Evolutionary conservation across 805 yeast species (phyloP).

Genomic region (Hanseniaspora guilliermondii): DNA sequence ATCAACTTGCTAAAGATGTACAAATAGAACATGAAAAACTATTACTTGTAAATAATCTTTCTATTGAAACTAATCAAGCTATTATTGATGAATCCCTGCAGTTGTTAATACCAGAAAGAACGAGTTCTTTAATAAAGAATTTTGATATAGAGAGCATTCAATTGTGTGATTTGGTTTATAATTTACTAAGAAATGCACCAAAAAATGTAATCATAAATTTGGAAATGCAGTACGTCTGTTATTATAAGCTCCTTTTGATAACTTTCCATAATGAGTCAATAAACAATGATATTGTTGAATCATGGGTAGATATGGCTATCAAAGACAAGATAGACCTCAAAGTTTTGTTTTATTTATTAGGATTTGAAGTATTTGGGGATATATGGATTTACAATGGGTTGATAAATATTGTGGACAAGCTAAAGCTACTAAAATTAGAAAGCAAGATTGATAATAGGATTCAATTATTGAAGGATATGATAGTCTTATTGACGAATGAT

Average conservation of each 20-base stretch:
- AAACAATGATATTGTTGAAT: constrained; percentile 16
- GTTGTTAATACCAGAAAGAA: constrained; percentile 17
- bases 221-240: constrained; percentile 19
- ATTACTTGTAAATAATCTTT: constrained; percentile 17
- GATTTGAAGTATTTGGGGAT: constrained; percentile 22
- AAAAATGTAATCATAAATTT: constrained; percentile 15
- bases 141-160: constrained; percentile 20
- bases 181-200: not conserved
- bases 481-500: constrained; percentile 6
- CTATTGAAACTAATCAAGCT: constrained; percentile 17
- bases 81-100: constrained; percentile 18
- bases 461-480: constrained; percentile 12
- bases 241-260: constrained; percentile 19
- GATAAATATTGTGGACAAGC: constrained; percentile 17
- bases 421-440: constrained; percentile 21
- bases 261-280: constrained; percentile 21
- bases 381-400: constrained; percentile 26
- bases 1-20: constrained; percentile 14
- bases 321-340: constrained; percentile 20
- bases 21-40: constrained; percentile 21
- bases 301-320: constrained; percentile 11
- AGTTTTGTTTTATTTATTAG: constrained; percentile 22
- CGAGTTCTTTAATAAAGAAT: constrained; percentile 19
- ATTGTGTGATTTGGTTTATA: constrained; percentile 18
- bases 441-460: constrained; percentile 19